These are phyloP conservation scores for Saccharomyces eubayanus DNA, from an alignment of 805 yeast species.

Conservation along the genomic window DNA sequence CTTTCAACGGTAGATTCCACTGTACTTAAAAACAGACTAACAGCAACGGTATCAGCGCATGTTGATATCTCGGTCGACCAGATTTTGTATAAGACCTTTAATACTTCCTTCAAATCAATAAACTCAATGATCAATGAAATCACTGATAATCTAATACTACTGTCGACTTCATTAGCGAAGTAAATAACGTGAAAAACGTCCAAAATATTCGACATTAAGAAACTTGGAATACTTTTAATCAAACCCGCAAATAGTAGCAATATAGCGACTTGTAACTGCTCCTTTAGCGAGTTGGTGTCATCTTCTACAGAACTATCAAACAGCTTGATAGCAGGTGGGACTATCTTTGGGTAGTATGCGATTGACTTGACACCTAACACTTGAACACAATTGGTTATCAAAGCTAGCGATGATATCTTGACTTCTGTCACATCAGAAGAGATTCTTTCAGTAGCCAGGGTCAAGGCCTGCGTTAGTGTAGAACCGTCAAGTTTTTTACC, in stretches of 20 bases:
- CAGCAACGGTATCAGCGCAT: conserved; percentile 37
- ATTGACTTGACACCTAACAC: conserved; percentile 79
- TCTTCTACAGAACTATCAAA: conserved; percentile 35
- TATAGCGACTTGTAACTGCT: conserved; percentile 56
- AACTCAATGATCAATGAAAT: conserved; percentile 54
- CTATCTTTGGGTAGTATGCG: conserved; percentile 75
- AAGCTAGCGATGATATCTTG: conserved; percentile 63
- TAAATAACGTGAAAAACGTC: conserved; percentile 54
- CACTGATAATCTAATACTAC: conserved; percentile 51
- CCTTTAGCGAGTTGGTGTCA: conserved; percentile 22
- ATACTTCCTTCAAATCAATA: conserved; percentile 55
- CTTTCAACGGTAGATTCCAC: conserved; percentile 58
- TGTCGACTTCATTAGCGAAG: conserved; percentile 50
- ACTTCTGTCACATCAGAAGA: conserved; percentile 49
- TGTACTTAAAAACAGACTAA: conserved; percentile 63
- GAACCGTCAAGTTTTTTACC: conserved; percentile 42
- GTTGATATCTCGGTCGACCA: conserved; percentile 44
- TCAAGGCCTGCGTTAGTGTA: conserved; percentile 42
- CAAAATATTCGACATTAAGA: conserved; percentile 60
- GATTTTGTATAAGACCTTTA: conserved; percentile 51
- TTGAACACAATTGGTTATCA: conserved; percentile 60
- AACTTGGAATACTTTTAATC: conserved; percentile 77
- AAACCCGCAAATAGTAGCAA: conserved; percentile 65
- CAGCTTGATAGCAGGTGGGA: conserved; percentile 62
- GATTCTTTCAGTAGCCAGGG: conserved; percentile 43